These are phyloP conservation scores for Coprinopsis cinerea DNA, from an alignment of 768 basidiomycete genomes.

Conservation along the genomic window DNA sequence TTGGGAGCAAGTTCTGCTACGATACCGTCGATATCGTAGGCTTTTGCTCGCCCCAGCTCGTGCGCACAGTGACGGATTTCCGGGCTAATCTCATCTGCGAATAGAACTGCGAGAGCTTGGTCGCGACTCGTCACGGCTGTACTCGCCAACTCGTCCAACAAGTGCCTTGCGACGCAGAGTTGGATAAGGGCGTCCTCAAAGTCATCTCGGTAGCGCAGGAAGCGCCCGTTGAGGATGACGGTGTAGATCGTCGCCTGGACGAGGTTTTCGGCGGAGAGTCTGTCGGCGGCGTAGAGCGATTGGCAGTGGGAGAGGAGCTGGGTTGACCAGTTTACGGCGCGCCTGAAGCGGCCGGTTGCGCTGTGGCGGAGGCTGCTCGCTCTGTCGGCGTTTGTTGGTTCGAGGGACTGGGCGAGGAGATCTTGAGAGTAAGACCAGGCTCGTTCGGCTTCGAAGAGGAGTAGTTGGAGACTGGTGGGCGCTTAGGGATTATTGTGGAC, in stretches of 20 bases:
- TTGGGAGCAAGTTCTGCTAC: conserved; percentile 55
- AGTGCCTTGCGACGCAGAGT: conserved; percentile 67
- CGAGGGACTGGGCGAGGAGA: conserved; percentile 46
- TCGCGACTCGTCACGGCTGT: conserved; percentile 69
- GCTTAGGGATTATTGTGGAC: conserved; percentile 2
- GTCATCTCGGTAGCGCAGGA: conserved; percentile 69
- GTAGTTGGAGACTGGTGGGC: conserved; percentile 61
- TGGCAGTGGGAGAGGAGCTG: conserved; percentile 73
- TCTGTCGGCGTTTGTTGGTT: conserved; percentile 44
- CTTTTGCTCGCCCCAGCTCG: conserved; percentile 68
- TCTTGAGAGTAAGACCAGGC: conserved; percentile 90
- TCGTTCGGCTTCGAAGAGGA: conserved; percentile 87
- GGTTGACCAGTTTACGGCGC: conserved; percentile 73
- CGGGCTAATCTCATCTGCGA: conserved; percentile 83
- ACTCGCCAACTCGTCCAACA: conserved; percentile 64
- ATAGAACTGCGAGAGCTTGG: conserved; percentile 80
- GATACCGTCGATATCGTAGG: conserved; percentile 79
- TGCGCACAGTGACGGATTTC: conserved; percentile 93
- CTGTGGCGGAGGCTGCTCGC: conserved; percentile 61
- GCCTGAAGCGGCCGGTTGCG: conserved; percentile 75
- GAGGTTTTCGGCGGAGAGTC: conserved; percentile 51
- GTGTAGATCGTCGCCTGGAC: conserved; percentile 75
- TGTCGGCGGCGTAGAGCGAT: conserved; percentile 45
- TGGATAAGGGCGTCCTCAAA: conserved; percentile 73
- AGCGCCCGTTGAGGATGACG: conserved; percentile 76